Evolutionary conservation across 805 yeast species (phyloP), one percentile per base, ranked within the genome.

Genomic region (Candida stauntonica): DNA sequence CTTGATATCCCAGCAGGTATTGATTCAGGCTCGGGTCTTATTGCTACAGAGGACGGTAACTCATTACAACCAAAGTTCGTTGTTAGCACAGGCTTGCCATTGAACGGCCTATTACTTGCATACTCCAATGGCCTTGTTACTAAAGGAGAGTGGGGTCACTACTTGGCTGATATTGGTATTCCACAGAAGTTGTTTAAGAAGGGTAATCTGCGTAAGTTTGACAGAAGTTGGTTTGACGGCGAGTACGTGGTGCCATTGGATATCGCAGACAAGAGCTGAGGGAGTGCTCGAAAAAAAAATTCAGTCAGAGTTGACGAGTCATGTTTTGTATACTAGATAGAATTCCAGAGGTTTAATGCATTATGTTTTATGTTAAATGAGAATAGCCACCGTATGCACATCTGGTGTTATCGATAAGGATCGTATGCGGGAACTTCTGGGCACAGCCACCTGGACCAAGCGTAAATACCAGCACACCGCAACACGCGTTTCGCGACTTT

Each of bases 1-100:
- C 55, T 88, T 19, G 95, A 87, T 54, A 73, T 85, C 19, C 89
- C 95, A 5, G 74, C 88, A 1, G 96, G 96, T 5, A 65, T 82
- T 29, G 95, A 86, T 53, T 81, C 88, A 7, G 86, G 93, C 5
- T 76, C 94, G 1, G 97, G 96, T 7, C 37, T 55, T 15, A 51
- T 54, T 16, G 26, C 39, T 11, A 54, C 45, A n/a, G 39, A 55
- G 17, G 64, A 57, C 27, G 52, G 55, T n/a, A 38, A 64, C 11
- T 57, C 62, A 5, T 53, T 81, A 8, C 60, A 65, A 11, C 64
- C 83, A 40, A 72, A 70, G 42, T 78, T 79, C 63, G 70, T 86
- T 26, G 72, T 81, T 4, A 79, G 89, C 26, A 62, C 80, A 51
- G 95, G 93, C 2, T 63, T 87, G 46, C 94, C 95, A 3, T 58